Percentiles rank a stretch among this genome's conserved stretches.
Conservation (phyloP, 2,329 filamentous ascomycete species). For the Pseudogymnoascus sp. region DNA sequence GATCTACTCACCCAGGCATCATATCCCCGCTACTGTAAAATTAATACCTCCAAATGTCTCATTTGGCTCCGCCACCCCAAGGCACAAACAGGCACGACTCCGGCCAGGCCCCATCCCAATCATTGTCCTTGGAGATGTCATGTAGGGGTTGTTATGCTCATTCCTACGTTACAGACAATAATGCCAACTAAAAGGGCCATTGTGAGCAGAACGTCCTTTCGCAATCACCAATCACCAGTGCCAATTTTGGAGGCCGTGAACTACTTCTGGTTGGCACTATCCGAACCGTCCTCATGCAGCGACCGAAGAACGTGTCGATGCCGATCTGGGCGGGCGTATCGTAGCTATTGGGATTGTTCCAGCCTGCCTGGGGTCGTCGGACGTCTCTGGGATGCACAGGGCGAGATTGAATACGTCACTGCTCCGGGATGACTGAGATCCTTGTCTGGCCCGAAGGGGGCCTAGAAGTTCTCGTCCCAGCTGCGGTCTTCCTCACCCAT, state of each 20-base stretch:
- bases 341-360: background rate
- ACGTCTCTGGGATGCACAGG: background rate
- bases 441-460: background rate
- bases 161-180: background rate
- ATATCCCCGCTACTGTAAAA: background rate
- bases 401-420: background rate
- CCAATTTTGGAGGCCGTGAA: background rate
- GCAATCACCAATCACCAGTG: background rate
- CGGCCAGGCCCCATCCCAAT: background rate
- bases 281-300: background rate
- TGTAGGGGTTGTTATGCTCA: background rate
- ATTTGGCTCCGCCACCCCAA: background rate
- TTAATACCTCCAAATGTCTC: background rate
- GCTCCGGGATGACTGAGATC: background rate
- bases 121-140: background rate
- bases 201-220: background rate
- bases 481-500: constrained; percentile 3
- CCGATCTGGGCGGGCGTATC: background rate
- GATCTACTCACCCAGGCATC: background rate
- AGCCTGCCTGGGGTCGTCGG: background rate
- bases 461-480: background rate
- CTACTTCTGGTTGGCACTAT: background rate
- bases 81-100: background rate
- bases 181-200: background rate
- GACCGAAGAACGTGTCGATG: background rate